Evolutionary conservation across 2,329 filamentous ascomycete genomes (phyloP).

Genomic region (Aspergillus jensenii): DNA sequence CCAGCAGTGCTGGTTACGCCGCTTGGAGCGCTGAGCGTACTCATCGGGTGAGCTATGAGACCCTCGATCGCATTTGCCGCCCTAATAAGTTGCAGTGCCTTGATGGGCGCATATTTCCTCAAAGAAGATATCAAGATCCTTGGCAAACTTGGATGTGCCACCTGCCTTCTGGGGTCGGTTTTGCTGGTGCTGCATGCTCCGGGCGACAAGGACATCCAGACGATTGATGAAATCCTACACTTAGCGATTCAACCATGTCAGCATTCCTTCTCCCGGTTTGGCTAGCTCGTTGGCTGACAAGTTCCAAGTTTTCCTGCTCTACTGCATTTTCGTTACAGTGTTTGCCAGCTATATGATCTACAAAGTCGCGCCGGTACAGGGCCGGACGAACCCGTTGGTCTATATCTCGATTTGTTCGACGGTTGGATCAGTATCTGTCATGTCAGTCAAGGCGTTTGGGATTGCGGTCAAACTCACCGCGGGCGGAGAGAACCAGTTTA

Average conservation of each 20-base stretch:
- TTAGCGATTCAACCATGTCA: slow-evolving; percentile 89
- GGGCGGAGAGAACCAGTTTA: slow-evolving; percentile 90
- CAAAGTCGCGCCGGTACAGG: slow-evolving; percentile 81
- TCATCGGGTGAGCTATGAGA: slow-evolving; percentile 66
- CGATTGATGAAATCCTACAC: slow-evolving; percentile 85
- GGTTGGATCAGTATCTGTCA: slow-evolving; percentile 94
- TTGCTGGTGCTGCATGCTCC: slow-evolving; percentile 97
- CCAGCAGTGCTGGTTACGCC: slow-evolving; percentile 98
- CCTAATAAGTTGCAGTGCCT: slow-evolving; percentile 57
- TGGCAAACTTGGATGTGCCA: slow-evolving; percentile 92
- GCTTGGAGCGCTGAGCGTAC: slow-evolving; percentile 85
- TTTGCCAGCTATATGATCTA: slow-evolving; percentile 97
- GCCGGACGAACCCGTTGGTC: slow-evolving; percentile 92
- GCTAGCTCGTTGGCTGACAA: not conserved
- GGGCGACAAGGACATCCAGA: slow-evolving; percentile 85
- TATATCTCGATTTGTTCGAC: slow-evolving; percentile 98
- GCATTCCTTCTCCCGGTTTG: slow-evolving; percentile 20
- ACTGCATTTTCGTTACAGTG: slow-evolving; percentile 73
- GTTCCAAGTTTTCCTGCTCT: slow-evolving; percentile 76
- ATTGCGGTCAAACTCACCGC: slow-evolving; percentile 96
- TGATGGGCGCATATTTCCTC: slow-evolving; percentile 91
- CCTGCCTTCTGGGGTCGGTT: slow-evolving; percentile 91
- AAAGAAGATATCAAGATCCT: slow-evolving; percentile 82
- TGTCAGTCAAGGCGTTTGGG: slow-evolving; percentile 98
- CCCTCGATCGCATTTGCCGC: slow-evolving; percentile 13